Evolutionary conservation across 2,329 filamentous ascomycete species (phyloP).

Genomic region (Phialophora expanda): DNA sequence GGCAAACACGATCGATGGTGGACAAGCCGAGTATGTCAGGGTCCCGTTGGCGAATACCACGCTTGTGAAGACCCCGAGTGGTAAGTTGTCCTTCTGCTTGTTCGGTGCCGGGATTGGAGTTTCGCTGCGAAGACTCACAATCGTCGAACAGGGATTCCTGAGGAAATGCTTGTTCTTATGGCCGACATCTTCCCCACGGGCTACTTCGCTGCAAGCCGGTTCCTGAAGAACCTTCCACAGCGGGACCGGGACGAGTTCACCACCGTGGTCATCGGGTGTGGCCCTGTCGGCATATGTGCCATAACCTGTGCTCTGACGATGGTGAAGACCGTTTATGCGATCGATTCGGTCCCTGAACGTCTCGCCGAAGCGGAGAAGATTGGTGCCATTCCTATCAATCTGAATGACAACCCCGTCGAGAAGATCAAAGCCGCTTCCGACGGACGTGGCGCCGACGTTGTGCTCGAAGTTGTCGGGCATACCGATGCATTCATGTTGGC

Average conservation of each 20-base stretch:
- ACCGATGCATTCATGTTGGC: slow-evolving; percentile 39
- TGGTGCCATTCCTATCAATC: slow-evolving; percentile 65
- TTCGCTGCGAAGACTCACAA: background rate
- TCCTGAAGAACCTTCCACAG: slow-evolving; percentile 38
- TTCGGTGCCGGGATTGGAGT: background rate
- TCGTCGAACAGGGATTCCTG: slow-evolving; percentile 37
- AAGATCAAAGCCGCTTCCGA: slow-evolving; percentile 65
- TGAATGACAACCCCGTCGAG: slow-evolving; percentile 62
- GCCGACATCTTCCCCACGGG: slow-evolving; percentile 42
- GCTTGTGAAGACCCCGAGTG: slow-evolving; percentile 52
- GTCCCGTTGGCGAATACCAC: slow-evolving; percentile 59
- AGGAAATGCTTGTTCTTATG: slow-evolving; percentile 44
- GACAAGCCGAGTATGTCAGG: slow-evolving; percentile 62
- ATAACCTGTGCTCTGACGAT: slow-evolving; percentile 69
- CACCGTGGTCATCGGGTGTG: slow-evolving; percentile 69
- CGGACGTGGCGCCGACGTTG: slow-evolving; percentile 71
- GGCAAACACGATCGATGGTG: slow-evolving; percentile 60
- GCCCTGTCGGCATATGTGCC: slow-evolving; percentile 69
- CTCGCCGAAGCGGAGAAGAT: slow-evolving; percentile 66
- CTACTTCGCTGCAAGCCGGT: slow-evolving; percentile 39
- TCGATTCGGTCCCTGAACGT: slow-evolving; percentile 67
- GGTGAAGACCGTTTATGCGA: slow-evolving; percentile 65
- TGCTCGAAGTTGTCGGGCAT: slow-evolving; percentile 39
- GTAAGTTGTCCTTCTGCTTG: slow-evolving; percentile 14
- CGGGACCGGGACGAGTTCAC: slow-evolving; percentile 40